These are phyloP conservation scores for Candida rishiriensis DNA, from an alignment of 805 yeast genomes.

Conservation along the genomic window DNA sequence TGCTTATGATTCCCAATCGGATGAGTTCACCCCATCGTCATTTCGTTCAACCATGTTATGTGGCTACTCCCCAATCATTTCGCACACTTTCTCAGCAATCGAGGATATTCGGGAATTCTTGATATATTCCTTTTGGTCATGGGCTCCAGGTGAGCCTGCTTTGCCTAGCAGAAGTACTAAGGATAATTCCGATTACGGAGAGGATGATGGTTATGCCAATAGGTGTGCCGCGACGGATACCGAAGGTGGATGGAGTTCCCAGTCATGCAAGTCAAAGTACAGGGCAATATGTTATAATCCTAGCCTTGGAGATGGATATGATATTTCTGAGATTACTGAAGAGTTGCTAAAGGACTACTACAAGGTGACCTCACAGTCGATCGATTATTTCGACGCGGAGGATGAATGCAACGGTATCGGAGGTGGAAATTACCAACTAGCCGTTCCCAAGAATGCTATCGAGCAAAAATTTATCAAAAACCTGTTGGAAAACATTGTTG, in stretches of 20 bases:
- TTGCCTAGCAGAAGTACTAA: constrained; percentile 6
- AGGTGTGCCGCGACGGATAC: constrained; percentile 38
- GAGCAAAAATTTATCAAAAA: constrained; percentile 34
- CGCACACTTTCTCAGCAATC: constrained; percentile 27
- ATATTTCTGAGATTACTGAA: too few relatives aligned
- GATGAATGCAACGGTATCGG: constrained; percentile 22
- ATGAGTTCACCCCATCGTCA: constrained; percentile 35
- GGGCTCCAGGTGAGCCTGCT: constrained; percentile 59
- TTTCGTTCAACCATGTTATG: constrained; percentile 39
- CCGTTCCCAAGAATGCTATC: constrained; percentile 47
- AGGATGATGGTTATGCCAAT: constrained; percentile 21
- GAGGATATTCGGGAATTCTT: constrained; percentile 30
- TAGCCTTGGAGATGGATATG: too few relatives aligned
- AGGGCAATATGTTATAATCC: too few relatives aligned
- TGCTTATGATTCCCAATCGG: constrained; percentile 33
- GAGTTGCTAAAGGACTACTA: constrained; percentile 27
- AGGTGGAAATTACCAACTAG: constrained; percentile 33
- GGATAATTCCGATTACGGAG: not conserved
- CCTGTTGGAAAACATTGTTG: constrained; percentile 7
- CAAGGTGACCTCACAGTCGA: constrained; percentile 31
- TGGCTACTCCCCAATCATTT: constrained; percentile 69
- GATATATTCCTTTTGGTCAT: constrained; percentile 59
- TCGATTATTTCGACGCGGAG: constrained; percentile 43
- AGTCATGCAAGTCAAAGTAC: constrained; percentile 44
- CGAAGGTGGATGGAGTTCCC: constrained; percentile 56